phyloP scores from a whole-genome alignment of 768 basidiomycete species.

The Boletus tylopilopsis region DNA sequence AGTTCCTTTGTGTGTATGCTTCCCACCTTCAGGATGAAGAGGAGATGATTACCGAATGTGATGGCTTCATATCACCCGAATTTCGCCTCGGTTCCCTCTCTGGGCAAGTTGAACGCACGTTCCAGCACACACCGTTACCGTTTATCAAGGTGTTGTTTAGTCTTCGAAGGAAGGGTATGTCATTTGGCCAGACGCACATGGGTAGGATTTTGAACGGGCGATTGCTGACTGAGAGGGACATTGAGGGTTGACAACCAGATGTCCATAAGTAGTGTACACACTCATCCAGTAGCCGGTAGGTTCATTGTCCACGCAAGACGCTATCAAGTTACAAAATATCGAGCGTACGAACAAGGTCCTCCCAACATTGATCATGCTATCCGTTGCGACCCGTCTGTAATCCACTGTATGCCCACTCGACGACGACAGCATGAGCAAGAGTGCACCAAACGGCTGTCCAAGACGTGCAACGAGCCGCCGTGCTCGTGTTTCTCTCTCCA shows the following conservation, averaged over 20 bases:
- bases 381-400: no score
- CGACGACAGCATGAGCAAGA: no score
- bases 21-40: conserved; percentile 44
- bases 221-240: conserved; percentile 26
- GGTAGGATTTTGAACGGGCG: conserved; percentile 36
- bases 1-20: conserved; percentile 36
- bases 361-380: no score
- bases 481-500: no score
- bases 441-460: no score
- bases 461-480: no score
- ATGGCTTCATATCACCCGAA: conserved; percentile 21
- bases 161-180: conserved; percentile 38
- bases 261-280: no score
- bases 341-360: no score
- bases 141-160: conserved; percentile 32
- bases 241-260: conserved; percentile 8
- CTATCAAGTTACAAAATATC: no score
- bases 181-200: conserved; percentile 36
- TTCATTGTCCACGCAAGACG: no score
- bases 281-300: no score
- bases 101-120: neutral
- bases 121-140: conserved; percentile 13
- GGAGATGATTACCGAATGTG: conserved; percentile 29
- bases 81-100: neutral
- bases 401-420: no score